Evolutionary conservation across 352 stramenopile genomes (phyloP).

Genomic region (Pelagophyceae sp.): DNA sequence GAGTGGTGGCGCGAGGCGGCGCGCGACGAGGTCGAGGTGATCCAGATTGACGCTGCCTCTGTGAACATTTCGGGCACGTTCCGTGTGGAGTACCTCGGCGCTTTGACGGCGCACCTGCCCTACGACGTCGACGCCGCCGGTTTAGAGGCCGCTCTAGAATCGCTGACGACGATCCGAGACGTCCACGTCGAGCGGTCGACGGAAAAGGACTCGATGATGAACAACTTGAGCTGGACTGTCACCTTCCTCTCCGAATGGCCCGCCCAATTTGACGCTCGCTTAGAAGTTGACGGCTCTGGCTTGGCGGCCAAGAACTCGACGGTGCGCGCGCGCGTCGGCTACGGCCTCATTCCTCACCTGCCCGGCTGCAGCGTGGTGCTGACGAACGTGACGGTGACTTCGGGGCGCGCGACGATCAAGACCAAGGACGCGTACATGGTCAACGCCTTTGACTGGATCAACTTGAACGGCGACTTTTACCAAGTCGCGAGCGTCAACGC

Average conservation of each 20-base stretch:
- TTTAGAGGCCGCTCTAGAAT: conserved; percentile 74
- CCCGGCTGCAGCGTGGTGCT: not conserved
- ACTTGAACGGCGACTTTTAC: not conserved
- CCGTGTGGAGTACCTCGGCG: conserved; percentile 67
- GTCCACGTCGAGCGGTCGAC: conserved; percentile 61
- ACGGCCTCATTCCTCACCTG: not conserved
- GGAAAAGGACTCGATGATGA: not conserved
- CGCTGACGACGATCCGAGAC: conserved; percentile 66
- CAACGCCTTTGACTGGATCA: not conserved
- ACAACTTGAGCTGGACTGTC: conserved; percentile 58
- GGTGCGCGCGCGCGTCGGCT: conserved; percentile 10
- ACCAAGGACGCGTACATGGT: not conserved
- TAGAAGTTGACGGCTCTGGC: not conserved
- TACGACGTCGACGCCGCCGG: conserved; percentile 72
- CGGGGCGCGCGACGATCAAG: not conserved
- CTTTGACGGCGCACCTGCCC: conserved; percentile 76
- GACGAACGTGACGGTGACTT: not conserved
- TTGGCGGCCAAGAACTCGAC: not conserved
- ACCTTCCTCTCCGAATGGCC: conserved; percentile 66
- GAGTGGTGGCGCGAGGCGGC: conserved; percentile 53
- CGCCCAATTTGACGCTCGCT: conserved; percentile 1
- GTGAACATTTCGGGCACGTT: conserved; percentile 64
- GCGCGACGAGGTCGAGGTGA: conserved; percentile 44
- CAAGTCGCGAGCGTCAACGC: conserved; percentile 6
- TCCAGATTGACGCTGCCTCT: conserved; percentile 36